These are phyloP conservation scores for Nelumbo lutea DNA, from an alignment of 164 flowering plant species.

Conservation along the genomic window DNA sequence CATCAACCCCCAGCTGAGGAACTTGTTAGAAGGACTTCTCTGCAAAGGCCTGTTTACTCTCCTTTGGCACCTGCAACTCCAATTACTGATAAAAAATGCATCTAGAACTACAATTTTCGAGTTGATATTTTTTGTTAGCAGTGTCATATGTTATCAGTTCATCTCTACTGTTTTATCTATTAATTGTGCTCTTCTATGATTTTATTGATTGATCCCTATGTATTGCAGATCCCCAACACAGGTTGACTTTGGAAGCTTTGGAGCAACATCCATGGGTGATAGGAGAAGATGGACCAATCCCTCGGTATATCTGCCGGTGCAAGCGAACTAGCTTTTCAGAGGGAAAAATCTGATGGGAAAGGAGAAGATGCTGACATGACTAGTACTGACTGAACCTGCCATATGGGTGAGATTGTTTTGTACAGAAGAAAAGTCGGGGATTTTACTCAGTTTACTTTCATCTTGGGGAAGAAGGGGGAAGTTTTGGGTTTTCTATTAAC, in stretches of 20 bases:
- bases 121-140: background rate
- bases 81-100: too few relatives aligned
- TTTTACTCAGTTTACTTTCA: background rate
- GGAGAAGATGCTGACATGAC: background rate
- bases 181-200: background rate
- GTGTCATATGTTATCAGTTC: background rate
- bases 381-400: background rate
- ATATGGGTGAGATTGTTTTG: background rate
- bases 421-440: background rate
- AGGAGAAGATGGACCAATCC: slow-evolving; percentile 66
- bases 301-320: slow-evolving; percentile 73
- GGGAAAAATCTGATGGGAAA: slow-evolving; percentile 12
- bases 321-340: slow-evolving; percentile 30
- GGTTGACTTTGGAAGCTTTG: slow-evolving; percentile 56
- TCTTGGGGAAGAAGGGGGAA: background rate
- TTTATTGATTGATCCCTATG: background rate
- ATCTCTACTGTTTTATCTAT: background rate
- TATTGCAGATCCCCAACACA: slow-evolving; percentile 57
- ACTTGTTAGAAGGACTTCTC: slow-evolving; percentile 71
- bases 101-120: background rate
- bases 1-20: slow-evolving; percentile 49
- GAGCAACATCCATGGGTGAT: slow-evolving; percentile 75
- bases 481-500: background rate
- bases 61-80: background rate
- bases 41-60: slow-evolving; percentile 63